Evolutionary conservation across 345 rosid genomes (phyloP).

Genomic region (Cardiospermum halicacabum): DNA sequence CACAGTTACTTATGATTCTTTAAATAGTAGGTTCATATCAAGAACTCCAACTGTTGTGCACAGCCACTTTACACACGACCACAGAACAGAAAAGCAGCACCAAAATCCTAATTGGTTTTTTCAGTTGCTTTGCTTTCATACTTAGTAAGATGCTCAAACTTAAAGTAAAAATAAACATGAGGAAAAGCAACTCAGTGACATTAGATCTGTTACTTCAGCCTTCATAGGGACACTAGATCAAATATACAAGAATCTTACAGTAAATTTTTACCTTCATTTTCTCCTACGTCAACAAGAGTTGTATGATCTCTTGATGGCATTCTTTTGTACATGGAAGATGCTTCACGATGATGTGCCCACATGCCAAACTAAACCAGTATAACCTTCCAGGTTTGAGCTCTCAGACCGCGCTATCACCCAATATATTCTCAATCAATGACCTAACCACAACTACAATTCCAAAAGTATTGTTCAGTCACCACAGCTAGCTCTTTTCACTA

Average conservation of each 20-base stretch:
- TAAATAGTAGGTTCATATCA: not conserved
- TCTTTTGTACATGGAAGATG: slow-evolving; percentile 64
- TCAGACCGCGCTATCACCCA: not conserved
- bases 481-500: not conserved
- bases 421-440: not conserved
- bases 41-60: not conserved
- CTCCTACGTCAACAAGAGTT: slow-evolving; percentile 47
- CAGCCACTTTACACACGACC: not conserved
- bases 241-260: slow-evolving; percentile 8
- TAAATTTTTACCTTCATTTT: slow-evolving; percentile 45
- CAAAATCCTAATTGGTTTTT: slow-evolving; percentile 3
- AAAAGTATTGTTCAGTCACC: not conserved
- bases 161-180: not conserved
- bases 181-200: not conserved
- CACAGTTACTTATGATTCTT: not conserved
- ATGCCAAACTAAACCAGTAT: slow-evolving; percentile 34
- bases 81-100: not conserved
- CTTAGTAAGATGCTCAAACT: not conserved
- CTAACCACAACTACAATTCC: not conserved
- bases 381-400: slow-evolving; percentile 4
- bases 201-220: slow-evolving; percentile 4
- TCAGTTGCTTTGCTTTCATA: not conserved
- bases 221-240: not conserved
- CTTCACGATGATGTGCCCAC: slow-evolving; percentile 56
- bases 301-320: slow-evolving; percentile 56